These are phyloP conservation scores for Phytophthora tentaculata DNA, from an alignment of 352 stramenopile genomes.

Conservation along the genomic window DNA sequence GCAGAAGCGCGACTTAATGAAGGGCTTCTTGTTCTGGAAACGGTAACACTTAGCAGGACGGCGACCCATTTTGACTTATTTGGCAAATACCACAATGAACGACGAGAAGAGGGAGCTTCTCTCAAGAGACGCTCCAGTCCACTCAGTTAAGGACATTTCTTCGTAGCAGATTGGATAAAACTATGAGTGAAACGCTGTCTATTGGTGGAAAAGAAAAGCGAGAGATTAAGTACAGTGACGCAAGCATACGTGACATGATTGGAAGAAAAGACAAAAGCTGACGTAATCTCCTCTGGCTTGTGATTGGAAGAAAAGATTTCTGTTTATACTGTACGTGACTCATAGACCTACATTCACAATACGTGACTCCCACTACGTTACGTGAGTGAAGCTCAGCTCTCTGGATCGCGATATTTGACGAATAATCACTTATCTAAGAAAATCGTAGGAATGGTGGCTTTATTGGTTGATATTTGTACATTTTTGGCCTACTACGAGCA, in stretches of 20 bases:
- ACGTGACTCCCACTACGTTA: no score
- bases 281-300: no score
- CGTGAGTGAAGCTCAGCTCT: no score
- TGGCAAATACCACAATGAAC: constrained; percentile 47
- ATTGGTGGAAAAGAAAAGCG: constrained; percentile 12
- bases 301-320: no score
- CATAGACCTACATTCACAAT: no score
- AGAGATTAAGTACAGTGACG: background rate
- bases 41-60: constrained; percentile 98
- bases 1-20: constrained; percentile 99
- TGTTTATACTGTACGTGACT: no score
- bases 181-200: background rate
- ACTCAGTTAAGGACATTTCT: constrained; percentile 19
- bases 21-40: constrained; percentile 99
- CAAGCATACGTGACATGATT: constrained; percentile 6
- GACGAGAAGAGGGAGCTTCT: background rate
- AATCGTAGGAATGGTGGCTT: no score
- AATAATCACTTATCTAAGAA: no score
- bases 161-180: constrained; percentile 6
- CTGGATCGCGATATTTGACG: no score
- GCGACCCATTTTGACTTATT: constrained; percentile 48
- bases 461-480: no score
- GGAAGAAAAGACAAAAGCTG: constrained; percentile 11
- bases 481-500: no score
- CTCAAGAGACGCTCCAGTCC: constrained; percentile 8